Base-by-base conservation (phyloP, 495 filamentous ascomycete species). In the Aspergillus sparsus region DNA sequence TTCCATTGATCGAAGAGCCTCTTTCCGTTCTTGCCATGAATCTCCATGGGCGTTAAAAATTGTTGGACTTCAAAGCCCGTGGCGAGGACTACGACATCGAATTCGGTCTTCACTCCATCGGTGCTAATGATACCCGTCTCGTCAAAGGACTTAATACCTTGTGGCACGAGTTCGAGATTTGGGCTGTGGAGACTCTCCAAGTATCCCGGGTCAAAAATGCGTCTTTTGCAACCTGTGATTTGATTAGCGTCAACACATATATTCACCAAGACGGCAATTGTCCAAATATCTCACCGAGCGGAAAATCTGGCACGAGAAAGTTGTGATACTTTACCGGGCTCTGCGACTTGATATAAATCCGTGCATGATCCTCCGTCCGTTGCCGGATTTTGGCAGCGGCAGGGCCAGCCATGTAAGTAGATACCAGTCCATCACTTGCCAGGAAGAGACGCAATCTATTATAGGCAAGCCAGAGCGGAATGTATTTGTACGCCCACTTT, bases 131-230 rank as follows among this genome's bases (percentile, higher is more conserved):
- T 41, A 3, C 37, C 37, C 13, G 37, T 41, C 13, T 41, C 37
- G 9, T 8, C 13, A 13, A 41, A 41, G 9, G 9, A 8, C 37
- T 41, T 8, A 13, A 41, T 41, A 8, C 37, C 37, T 41, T 41
- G 9, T 9, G 9, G 9, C 13, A 8, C 9, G 13, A 87, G 71
- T 33, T 82, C 74, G n/a, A 87, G 73, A 39, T 73, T 77, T 0
- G 70, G 65, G 39, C 77, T 67, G 42, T 82, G 71, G 15, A 87
- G 73, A 49, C 67, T 66, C 2, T 68, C 62, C 13, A 83, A 71
- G 75, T 83, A 87, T n/a, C 60, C 58, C 2, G 72, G 73, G 53
- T 87, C 85, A 53, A 78, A 78, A 44, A 87, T 72, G 0, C 79
- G 65, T 32, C 81, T 67, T 57, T 87, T 87, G 70, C 84, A 87